Evolutionary conservation across 169 alveolate species (phyloP).

Genomic region (Eimeria maxima): DNA sequence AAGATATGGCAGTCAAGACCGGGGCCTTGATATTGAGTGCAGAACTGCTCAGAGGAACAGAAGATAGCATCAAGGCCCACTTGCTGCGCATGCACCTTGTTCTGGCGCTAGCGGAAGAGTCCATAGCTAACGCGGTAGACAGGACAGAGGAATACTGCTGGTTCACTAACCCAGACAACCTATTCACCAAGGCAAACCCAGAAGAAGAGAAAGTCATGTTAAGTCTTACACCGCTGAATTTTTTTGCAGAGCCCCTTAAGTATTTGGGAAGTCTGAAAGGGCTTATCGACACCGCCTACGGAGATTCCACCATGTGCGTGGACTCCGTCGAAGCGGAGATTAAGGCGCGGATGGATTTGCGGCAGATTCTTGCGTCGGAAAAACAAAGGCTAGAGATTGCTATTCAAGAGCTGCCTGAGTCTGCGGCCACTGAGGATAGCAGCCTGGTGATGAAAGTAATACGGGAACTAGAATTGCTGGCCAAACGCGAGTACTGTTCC

Average conservation of each 20-base stretch:
- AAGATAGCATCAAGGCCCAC: neutral
- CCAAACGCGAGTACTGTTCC: slow-evolving; percentile 11
- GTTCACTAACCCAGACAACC: neutral
- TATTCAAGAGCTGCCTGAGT: neutral
- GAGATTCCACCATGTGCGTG: neutral
- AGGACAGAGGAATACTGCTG: neutral
- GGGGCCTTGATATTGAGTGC: neutral
- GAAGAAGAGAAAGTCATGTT: neutral
- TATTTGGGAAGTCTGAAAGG: neutral
- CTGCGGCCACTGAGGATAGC: neutral
- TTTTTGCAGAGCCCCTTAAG: neutral
- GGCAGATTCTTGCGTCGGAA: neutral
- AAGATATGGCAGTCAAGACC: neutral
- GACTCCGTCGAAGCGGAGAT: neutral
- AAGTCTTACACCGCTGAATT: neutral
- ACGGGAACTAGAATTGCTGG: neutral
- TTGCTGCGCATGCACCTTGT: neutral
- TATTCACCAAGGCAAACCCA: neutral
- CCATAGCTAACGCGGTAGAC: neutral
- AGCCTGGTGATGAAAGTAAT: neutral
- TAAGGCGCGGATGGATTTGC: neutral
- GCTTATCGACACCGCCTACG: neutral
- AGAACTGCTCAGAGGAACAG: neutral
- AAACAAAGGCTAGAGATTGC: neutral
- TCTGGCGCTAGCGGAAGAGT: slow-evolving; percentile 18